Percentiles rank a stretch among this genome's conserved stretches.
Evolutionary conservation across 2,329 filamentous ascomycete genomes (phyloP).

Genomic region (Arachnomyces sp.): DNA sequence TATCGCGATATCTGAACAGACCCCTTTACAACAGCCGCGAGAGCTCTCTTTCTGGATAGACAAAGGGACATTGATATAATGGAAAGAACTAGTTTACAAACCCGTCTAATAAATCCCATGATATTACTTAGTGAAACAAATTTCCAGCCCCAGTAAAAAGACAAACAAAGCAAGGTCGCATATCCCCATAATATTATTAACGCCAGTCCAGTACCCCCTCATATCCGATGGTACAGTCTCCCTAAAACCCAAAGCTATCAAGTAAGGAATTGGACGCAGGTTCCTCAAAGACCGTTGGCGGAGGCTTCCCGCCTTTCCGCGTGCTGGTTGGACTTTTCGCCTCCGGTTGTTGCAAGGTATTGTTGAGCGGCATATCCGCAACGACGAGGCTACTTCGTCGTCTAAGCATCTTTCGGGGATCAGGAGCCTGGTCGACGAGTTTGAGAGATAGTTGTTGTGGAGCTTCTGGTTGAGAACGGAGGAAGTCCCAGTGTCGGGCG

Average conservation of each 20-base stretch:
- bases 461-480: slow-evolving; percentile 16
- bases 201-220: slow-evolving; percentile 4
- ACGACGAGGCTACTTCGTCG: slow-evolving; percentile 72
- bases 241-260: slow-evolving; percentile 85
- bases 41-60: too few species aligned
- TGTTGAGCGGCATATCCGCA: slow-evolving; percentile 50
- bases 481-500: slow-evolving; percentile 48
- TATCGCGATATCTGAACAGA: too few species aligned
- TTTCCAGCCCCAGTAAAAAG: too few species aligned
- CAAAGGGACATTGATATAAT: too few species aligned
- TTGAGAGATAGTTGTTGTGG: slow-evolving; percentile 12
- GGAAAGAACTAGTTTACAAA: slow-evolving; percentile 27
- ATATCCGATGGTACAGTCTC: slow-evolving; percentile 1
- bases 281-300: slow-evolving; percentile 78
- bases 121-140: slow-evolving; percentile 7
- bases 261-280: slow-evolving; percentile 83
- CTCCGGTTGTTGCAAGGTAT: slow-evolving; percentile 42
- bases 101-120: slow-evolving; percentile 45
- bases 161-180: slow-evolving; percentile 7
- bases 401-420: slow-evolving; percentile 61
- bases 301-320: slow-evolving; percentile 44
- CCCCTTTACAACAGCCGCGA: too few species aligned
- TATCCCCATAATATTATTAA: too few species aligned
- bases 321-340: slow-evolving; percentile 23
- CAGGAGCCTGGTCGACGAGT: slow-evolving; percentile 32